These are phyloP conservation scores for Ophiostoma perfectum DNA, from an alignment of 2,329 filamentous ascomycete species.

Conservation along the genomic window DNA sequence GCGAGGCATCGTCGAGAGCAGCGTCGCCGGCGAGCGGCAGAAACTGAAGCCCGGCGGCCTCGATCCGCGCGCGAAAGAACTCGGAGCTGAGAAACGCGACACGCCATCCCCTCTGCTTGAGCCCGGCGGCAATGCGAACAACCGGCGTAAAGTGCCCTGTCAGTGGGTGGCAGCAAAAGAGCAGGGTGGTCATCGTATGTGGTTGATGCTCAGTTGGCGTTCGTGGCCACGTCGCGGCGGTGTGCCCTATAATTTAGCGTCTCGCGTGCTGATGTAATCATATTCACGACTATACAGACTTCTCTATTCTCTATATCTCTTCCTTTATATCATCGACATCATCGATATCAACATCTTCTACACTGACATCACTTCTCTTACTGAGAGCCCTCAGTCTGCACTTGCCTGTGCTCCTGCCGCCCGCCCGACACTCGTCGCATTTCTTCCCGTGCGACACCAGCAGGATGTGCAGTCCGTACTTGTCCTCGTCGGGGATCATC, in stretches of 20 bases:
- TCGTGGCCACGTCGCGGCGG: conserved; percentile 2
- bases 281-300: no score
- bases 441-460: conserved; percentile 9
- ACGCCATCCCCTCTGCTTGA: conserved; percentile 32
- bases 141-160: conserved; percentile 37
- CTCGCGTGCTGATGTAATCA: no score
- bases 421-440: conserved; percentile 7
- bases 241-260: not conserved
- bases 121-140: conserved; percentile 33
- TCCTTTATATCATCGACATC: not conserved
- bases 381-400: not conserved
- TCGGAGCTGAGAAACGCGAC: conserved; percentile 36
- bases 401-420: not conserved
- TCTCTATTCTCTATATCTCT: not conserved
- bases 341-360: not conserved
- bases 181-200: conserved; percentile 25
- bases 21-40: conserved; percentile 33
- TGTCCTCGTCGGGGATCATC: conserved; percentile 1
- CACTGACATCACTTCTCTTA: not conserved
- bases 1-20: conserved; percentile 33
- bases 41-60: conserved; percentile 33
- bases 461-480: conserved; percentile 11
- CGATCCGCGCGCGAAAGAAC: conserved; percentile 35
- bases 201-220: not conserved
- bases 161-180: conserved; percentile 36